These are phyloP conservation scores for Aspergillus costaricaensis DNA, from an alignment of 2,329 filamentous ascomycete species.

Conservation along the genomic window DNA sequence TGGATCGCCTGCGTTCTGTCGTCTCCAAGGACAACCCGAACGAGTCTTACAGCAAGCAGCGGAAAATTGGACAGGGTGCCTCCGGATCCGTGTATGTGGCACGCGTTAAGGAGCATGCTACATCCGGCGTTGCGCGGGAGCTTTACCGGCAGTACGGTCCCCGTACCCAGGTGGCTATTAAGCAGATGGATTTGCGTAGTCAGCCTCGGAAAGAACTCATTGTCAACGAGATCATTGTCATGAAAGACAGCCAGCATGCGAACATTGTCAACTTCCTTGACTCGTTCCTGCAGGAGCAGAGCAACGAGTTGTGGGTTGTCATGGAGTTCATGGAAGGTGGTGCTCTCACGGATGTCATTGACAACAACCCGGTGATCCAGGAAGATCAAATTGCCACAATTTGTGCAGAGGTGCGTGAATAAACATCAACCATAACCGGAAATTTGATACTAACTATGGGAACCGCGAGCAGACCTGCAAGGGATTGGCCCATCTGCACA, in stretches of 20 bases:
- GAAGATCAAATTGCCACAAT: constrained; percentile 98
- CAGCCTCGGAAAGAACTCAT: constrained; percentile 98
- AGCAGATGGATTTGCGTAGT: constrained; percentile 98
- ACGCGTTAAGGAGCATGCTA: constrained; percentile 84
- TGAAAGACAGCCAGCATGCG: constrained; percentile 97
- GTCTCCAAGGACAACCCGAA: constrained; percentile 95
- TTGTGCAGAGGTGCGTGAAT: constrained; percentile 76
- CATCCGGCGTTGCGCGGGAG: constrained; percentile 76
- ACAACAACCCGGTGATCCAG: constrained; percentile 91
- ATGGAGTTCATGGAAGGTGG: constrained; percentile 99
- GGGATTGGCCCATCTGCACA: constrained; percentile 89
- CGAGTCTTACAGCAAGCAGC: constrained; percentile 96
- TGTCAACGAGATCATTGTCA: constrained; percentile 99
- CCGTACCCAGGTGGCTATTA: constrained; percentile 92
- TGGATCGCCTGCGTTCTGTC: constrained; percentile 90
- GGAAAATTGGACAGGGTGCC: constrained; percentile 98
- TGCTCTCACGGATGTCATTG: constrained; percentile 95
- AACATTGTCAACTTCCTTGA: constrained; percentile 99
- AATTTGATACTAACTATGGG: constrained; percentile 14
- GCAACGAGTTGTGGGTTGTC: constrained; percentile 96
- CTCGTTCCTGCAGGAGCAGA: constrained; percentile 92
- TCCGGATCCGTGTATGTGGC: constrained; percentile 98
- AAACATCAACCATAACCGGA: too few relatives aligned
- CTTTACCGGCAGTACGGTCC: constrained; percentile 77
- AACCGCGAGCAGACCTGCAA: constrained; percentile 77